Evolutionary conservation across 495 filamentous ascomycete genomes (phyloP), one percentile per base, ranked within the genome.

Genomic region (Hypoxylon subgilvum): DNA sequence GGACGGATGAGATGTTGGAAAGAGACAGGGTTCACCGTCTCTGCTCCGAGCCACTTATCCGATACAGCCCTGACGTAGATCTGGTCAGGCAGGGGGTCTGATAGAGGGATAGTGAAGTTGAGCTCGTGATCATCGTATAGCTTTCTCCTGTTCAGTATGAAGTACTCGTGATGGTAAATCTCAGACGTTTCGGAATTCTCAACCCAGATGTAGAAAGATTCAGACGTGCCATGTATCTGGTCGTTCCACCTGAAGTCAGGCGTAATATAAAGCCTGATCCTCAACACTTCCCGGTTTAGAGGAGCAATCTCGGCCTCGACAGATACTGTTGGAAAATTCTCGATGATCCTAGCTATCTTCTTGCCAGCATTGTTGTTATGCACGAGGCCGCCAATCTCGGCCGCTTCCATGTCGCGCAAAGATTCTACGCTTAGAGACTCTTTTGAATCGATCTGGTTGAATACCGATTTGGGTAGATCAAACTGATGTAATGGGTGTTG

Each of bases 121-220:
- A 99, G 84, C 66, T 97, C 92, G 63, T 99, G 94, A 16, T 94
- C 89, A 73, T 96, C 90, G 58, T 96, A 83, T 0, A 97, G 78
- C 76, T 96, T 97, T 74, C 84, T 88, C 46, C 91, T 80, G 46
- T 82, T 92, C 4, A 99, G 79, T 43, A 99, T 90, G 75, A 97
- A 97, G 71, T 88, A 96, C 70, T 99, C 94, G 52, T 96, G 91
- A 65, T 99, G 94, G 62, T 96, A 99, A 30, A 99, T 97, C 69
- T 97, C 92, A 1, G 90, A 93, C 0, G 92, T 96, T 63, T 97
- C 95, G 0, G 93, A 97, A 67, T 97, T 96, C 73, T 99, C 94
- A 12, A 97, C 93, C 95, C 95, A 97, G 41, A 97, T 87, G 85
- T 92, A 97, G 73, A 94, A 99, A 14, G 91, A 92, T 67, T 99